Evolutionary conservation across 352 stramenopile genomes (phyloP), one percentile per base, ranked within the genome.

Genomic region (Phytophthora melonis): DNA sequence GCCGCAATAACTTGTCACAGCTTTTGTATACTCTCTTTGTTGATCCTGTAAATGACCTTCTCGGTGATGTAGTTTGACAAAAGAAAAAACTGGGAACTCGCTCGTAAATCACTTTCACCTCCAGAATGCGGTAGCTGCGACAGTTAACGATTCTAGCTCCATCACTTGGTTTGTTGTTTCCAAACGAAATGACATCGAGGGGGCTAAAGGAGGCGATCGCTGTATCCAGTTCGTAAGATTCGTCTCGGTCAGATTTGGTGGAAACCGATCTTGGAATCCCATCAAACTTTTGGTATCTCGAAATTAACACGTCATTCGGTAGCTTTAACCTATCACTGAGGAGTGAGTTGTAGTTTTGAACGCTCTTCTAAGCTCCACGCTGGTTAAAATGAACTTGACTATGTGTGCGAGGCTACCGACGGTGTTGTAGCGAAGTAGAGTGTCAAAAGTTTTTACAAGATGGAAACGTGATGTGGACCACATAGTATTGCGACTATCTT

Each of bases 261-360:
- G 61, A 62, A 21, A 56, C 54, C 16, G 18, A 55, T 16, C 62
- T 30, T 10, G 78, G 61, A 52, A 52, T 74, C 63, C 53, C 72
- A 18, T 45, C 88, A 9, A 85, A 93, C 61, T 84, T 81, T 14
- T 65, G 91, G 32, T 77, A 96, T 54, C 80, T 94, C 21, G 84
- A 78, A n/a, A 73, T 85, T 9, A 78, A 93, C 14, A 92, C 72
- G 25, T 79, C 5, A 1, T 68, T 36, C 27, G 50, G 6, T 16
- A 61, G 13, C 54, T 60, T 41, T 18, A 68, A n/a, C 1, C 55
- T 3, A 34, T 34, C 52, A 1, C 2, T 19, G 3, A 68, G 32
- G 4, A 68, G 52, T 0, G 62, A 53, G 18, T 68, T 68, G 36
- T 56, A 68, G 11, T 55, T 11, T 55, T 54, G n/a, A 2, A 68